Evolutionary conservation across 495 filamentous ascomycete genomes (phyloP).

Genomic region (Penicillium silybi): DNA sequence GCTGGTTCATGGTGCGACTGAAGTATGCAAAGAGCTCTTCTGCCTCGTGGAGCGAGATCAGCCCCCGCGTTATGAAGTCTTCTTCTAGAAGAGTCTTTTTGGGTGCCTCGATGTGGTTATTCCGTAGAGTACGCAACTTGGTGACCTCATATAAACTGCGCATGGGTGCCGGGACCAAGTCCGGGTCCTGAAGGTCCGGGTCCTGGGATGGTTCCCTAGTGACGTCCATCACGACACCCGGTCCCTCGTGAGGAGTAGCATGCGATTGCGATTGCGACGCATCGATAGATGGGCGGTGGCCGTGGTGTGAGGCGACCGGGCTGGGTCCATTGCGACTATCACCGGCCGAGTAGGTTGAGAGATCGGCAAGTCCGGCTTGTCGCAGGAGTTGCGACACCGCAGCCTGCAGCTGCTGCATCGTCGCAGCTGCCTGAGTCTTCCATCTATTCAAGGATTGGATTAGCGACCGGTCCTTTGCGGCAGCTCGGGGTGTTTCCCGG

Average conservation of each 20-base stretch:
- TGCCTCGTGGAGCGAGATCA: conserved; percentile 47
- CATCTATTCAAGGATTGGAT: conserved; percentile 27
- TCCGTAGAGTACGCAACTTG: conserved; percentile 50
- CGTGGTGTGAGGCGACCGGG: conserved; percentile 29
- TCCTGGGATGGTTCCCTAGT: conserved; percentile 53
- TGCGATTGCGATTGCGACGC: conserved; percentile 21
- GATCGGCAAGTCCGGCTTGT: conserved; percentile 36
- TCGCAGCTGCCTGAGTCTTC: conserved; percentile 41
- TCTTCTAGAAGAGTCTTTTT: conserved; percentile 45
- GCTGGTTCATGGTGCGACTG: conserved; percentile 51
- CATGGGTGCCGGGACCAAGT: conserved; percentile 54
- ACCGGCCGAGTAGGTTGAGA: conserved; percentile 34
- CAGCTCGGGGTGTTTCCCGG: not conserved
- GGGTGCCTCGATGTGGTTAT: conserved; percentile 40
- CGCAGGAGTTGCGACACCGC: conserved; percentile 44
- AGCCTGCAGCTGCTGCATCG: conserved; percentile 40
- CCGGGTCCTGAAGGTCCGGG: conserved; percentile 43
- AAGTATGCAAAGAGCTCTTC: conserved; percentile 50
- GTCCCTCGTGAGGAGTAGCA: conserved; percentile 25
- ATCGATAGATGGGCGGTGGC: conserved; percentile 25
- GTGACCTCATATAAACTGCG: conserved; percentile 59
- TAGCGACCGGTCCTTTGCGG: not conserved
- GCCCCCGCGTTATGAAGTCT: conserved; percentile 49
- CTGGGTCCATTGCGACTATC: conserved; percentile 30
- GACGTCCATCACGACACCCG: conserved; percentile 35